Evolutionary conservation across 495 filamentous ascomycete genomes (phyloP).

Genomic region (Baudoinia panamericana): DNA sequence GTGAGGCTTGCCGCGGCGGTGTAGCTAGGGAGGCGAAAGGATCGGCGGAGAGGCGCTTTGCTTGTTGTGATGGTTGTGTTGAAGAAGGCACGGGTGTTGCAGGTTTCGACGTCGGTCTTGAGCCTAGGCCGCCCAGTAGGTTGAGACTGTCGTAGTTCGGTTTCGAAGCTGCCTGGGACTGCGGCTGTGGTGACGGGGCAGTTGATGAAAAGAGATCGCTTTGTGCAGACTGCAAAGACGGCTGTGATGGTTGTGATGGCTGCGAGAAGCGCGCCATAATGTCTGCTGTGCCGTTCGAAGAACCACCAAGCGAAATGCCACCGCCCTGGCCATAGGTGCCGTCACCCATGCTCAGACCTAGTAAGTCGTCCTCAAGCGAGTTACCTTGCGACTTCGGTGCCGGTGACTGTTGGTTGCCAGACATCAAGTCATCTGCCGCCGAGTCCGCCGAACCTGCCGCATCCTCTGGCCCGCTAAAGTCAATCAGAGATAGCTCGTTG

Average conservation of each 20-base stretch:
- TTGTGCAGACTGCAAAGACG: too few relatives aligned
- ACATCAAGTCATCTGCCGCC: constrained; percentile 13
- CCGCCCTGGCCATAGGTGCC: constrained; percentile 55
- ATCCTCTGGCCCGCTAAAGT: constrained; percentile 54
- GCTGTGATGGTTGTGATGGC: constrained; percentile 2
- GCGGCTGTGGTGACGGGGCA: constrained; percentile 4
- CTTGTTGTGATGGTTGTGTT: constrained; percentile 29
- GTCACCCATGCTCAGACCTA: constrained; percentile 56
- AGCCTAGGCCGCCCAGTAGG: constrained; percentile 12
- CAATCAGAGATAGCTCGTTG: constrained; percentile 85
- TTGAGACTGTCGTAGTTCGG: constrained; percentile 25
- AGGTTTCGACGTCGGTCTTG: constrained; percentile 23
- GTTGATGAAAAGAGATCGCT: constrained; percentile 12
- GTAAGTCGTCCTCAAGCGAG: constrained; percentile 44
- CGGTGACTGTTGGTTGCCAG: constrained; percentile 13
- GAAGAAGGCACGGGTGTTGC: constrained; percentile 23
- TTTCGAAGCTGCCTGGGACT: constrained; percentile 15
- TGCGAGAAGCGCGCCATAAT: constrained; percentile 20
- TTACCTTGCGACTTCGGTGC: constrained; percentile 39
- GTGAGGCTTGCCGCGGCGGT: constrained; percentile 27
- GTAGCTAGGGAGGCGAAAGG: constrained; percentile 29
- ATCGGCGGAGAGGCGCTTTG: constrained; percentile 30
- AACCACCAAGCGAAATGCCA: constrained; percentile 65
- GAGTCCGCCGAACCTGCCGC: constrained; percentile 29
- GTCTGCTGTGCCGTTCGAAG: constrained; percentile 14